Evolutionary conservation across 73 alveolate species (phyloP), one percentile per base, ranked within the genome.

Genomic region (Breviolum minutum): DNA sequence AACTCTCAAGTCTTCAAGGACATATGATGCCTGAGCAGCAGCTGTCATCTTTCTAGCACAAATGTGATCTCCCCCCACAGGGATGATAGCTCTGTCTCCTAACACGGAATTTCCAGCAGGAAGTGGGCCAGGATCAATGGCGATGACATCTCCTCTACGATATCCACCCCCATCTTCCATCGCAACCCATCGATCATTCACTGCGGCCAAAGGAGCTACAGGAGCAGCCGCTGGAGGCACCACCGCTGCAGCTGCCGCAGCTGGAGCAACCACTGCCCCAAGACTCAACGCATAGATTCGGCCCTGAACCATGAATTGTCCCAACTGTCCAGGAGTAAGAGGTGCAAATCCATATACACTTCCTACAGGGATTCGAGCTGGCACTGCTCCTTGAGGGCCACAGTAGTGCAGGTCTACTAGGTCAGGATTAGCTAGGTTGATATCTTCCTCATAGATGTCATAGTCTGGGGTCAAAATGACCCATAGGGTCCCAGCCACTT

Each of bases 41-140:
- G 14, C n/a, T 10, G 48, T 2, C 7, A 87, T 63, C 63, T 26
- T 17, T 63, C 29, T 20, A 10, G 29, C 79, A 85, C 26, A 61
- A 12, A 17, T 7, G 7, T 19, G n/a, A 29, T 63, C 70, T 13
- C 16, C 30, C 5, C 62, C 63, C 7, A 7, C 16, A 0, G 79
- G 79, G 12, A 85, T 14, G 16, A 85, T 11, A 4, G 79, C 94
- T 12, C 69, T 20, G 62, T 62, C 29, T 0, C 91, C 94, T 0
- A 85, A 11, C 79, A 24, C 6, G 29, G 63, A 26, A n/a, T 85
- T 79, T 2, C 94, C 94, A 19, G 94, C 84, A 8, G 94, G 94
- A 60, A 85, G 40, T 8, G 94, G 94, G 13, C 14, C 27, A 30
- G 94, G 94, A 2, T 85, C 94, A 62, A 24, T 22, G 27, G 74